A percentile compares a stretch with the other conserved stretches of the same genome.
Evolutionary conservation across 208 protist species (phyloP).

Genomic region (Crithidia acanthocephali): DNA sequence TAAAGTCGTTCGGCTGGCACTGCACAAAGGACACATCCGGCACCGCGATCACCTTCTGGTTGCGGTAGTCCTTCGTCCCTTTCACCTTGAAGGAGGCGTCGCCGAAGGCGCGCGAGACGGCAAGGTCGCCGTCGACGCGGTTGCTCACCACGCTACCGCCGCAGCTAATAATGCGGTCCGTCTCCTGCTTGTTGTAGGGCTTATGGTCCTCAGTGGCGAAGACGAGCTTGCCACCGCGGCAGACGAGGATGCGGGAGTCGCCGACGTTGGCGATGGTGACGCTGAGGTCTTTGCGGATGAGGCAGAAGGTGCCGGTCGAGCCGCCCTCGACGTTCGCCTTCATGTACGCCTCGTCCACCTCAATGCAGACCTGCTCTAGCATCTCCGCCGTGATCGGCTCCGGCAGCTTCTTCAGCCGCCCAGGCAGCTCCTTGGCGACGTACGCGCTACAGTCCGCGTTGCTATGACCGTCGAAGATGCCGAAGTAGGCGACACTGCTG

Average conservation of each 20-base stretch:
- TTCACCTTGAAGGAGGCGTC: slow-evolving; percentile 91
- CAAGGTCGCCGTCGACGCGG: slow-evolving; percentile 94
- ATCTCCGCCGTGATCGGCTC: slow-evolving; percentile 59
- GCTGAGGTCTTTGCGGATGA: slow-evolving; percentile 58
- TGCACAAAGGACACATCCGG: slow-evolving; percentile 76
- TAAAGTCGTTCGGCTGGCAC: slow-evolving; percentile 75
- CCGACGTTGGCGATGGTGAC: slow-evolving; percentile 90
- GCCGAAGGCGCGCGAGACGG: slow-evolving; percentile 94
- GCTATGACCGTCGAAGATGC: slow-evolving; percentile 93
- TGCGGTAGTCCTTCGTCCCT: slow-evolving; percentile 60
- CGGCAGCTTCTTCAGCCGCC: slow-evolving; percentile 51
- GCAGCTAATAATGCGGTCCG: slow-evolving; percentile 82
- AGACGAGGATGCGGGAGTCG: slow-evolving; percentile 89
- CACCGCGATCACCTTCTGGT: slow-evolving; percentile 89
- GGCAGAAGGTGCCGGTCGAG: slow-evolving; percentile 83
- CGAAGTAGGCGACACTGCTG: slow-evolving; percentile 58
- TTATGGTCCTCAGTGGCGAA: slow-evolving; percentile 94
- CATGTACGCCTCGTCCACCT: slow-evolving; percentile 79
- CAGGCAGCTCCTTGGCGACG: slow-evolving; percentile 66
- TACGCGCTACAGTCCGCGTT: slow-evolving; percentile 80
- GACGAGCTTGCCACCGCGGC: slow-evolving; percentile 58
- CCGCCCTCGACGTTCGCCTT: slow-evolving; percentile 68
- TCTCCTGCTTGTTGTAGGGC: slow-evolving; percentile 70
- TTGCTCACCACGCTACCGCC: slow-evolving; percentile 87
- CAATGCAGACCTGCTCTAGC: slow-evolving; percentile 77